phyloP scores from a whole-genome alignment of 1,284 basidiomycete genomes.

The Puccinia coronata region DNA sequence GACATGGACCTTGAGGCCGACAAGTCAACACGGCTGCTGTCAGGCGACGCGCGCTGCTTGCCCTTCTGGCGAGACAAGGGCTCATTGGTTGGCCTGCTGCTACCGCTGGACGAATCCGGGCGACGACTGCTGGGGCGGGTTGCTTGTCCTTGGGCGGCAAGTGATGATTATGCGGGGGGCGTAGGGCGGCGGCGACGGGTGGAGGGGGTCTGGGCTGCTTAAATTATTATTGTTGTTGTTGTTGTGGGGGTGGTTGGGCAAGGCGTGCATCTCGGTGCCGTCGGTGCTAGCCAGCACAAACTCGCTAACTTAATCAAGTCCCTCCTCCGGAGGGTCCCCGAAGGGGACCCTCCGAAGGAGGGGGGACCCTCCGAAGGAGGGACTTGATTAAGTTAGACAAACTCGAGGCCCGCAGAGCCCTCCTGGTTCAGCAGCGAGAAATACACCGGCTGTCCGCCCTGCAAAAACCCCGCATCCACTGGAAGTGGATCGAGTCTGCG shows the following conservation, averaged over 20 bases:
- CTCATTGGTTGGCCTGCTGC: not conserved
- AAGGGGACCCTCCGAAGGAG: too few species aligned
- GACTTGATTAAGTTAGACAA: too few species aligned
- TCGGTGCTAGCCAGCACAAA: constrained; percentile 41
- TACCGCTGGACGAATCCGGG: not conserved
- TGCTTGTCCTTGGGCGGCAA: not conserved
- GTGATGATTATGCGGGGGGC: not conserved
- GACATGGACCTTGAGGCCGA: not conserved
- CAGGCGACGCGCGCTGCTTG: not conserved
- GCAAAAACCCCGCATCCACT: constrained; percentile 38
- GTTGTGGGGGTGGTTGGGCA: too few species aligned
- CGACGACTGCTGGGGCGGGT: not conserved
- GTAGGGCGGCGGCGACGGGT: not conserved
- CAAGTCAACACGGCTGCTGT: not conserved
- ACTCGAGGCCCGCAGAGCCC: constrained; percentile 15
- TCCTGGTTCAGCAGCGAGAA: constrained; percentile 37
- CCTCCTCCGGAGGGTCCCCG: too few species aligned
- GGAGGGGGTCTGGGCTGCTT: not conserved
- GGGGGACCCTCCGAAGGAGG: too few species aligned
- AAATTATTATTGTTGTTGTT: too few species aligned
- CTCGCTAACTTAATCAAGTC: too few species aligned
- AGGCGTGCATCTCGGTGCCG: too few species aligned
- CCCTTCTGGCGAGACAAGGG: not conserved
- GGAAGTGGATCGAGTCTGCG: constrained; percentile 39
- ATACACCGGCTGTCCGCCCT: constrained; percentile 42